Percentiles rank a stretch among this genome's conserved stretches.
Evolutionary conservation across 305 asterid species (phyloP).

Genomic region (Fraxinus ornus): DNA sequence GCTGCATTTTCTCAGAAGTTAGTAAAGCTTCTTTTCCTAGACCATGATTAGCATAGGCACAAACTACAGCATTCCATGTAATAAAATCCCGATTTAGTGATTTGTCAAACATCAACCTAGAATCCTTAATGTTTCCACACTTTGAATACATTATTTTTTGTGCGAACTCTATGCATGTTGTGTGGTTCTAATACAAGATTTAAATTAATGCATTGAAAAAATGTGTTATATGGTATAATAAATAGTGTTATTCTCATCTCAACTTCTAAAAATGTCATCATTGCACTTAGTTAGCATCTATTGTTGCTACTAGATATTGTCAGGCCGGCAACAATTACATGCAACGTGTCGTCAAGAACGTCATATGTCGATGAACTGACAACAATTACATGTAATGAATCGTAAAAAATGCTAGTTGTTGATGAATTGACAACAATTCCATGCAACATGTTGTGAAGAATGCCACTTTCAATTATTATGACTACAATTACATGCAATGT

Average conservation of each 20-base stretch:
- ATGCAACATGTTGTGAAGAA: not conserved
- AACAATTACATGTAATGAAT: too few relatives aligned
- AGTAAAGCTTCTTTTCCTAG: constrained; percentile 62
- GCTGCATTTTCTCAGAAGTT: constrained; percentile 56
- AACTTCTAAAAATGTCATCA: not conserved
- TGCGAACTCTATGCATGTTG: not conserved
- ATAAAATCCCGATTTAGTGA: constrained; percentile 62
- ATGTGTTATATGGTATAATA: not conserved
- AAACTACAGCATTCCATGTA: constrained; percentile 81
- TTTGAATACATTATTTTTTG: constrained; percentile 58
- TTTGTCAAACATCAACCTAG: constrained; percentile 60
- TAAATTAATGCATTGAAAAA: not conserved
- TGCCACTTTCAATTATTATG: not conserved
- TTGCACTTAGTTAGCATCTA: not conserved
- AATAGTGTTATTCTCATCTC: not conserved
- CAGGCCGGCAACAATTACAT: not conserved
- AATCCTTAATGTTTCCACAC: constrained; percentile 74
- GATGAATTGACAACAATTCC: not conserved
- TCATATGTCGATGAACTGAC: not conserved
- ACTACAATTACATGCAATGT: not conserved
- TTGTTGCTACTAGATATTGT: not conserved
- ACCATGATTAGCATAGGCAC: constrained; percentile 75
- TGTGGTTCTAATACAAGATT: not conserved
- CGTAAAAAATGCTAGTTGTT: not conserved
- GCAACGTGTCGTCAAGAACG: not conserved